These are phyloP conservation scores for Botryosphaeria agaves DNA, from an alignment of 2,329 filamentous ascomycete genomes.

Conservation along the genomic window DNA sequence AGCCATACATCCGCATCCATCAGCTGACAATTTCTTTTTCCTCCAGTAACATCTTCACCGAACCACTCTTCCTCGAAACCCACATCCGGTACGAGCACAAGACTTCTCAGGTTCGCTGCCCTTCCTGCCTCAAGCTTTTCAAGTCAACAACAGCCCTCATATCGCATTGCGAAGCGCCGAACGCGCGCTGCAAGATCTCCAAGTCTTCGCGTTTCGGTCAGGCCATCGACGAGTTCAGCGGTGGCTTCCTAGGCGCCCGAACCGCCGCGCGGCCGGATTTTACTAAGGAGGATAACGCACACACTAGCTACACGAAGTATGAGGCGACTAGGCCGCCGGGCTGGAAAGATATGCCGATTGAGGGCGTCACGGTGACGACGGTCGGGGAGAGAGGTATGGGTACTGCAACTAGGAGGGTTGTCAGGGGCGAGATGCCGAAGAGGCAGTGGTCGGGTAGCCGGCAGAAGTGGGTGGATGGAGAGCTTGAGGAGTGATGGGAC, in stretches of 20 bases:
- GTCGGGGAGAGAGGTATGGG: no score
- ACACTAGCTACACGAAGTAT: conserved; percentile 9
- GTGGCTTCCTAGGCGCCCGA: conserved; percentile 20
- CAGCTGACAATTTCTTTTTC: background rate
- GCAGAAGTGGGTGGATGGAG: no score
- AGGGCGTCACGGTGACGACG: background rate
- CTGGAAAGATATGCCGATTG: conserved; percentile 7
- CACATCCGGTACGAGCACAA: conserved; percentile 21
- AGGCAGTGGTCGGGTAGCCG: no score
- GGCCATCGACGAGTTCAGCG: conserved; percentile 21
- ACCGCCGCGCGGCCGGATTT: conserved; percentile 5
- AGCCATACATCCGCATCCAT: background rate
- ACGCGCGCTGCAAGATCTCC: conserved; percentile 9
- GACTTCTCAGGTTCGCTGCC: conserved; percentile 18
- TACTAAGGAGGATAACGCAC: background rate
- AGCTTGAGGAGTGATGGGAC: no score
- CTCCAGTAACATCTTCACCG: background rate
- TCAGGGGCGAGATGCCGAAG: no score
- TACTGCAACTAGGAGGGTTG: no score
- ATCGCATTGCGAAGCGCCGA: conserved; percentile 20
- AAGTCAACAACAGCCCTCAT: conserved; percentile 18
- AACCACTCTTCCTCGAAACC: background rate
- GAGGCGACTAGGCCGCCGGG: conserved; percentile 13
- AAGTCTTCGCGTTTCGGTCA: conserved; percentile 2
- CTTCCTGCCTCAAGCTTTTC: conserved; percentile 23